Evolutionary conservation across 2,329 filamentous ascomycete species (phyloP).

Genomic region (Domatiomyces globalis): DNA sequence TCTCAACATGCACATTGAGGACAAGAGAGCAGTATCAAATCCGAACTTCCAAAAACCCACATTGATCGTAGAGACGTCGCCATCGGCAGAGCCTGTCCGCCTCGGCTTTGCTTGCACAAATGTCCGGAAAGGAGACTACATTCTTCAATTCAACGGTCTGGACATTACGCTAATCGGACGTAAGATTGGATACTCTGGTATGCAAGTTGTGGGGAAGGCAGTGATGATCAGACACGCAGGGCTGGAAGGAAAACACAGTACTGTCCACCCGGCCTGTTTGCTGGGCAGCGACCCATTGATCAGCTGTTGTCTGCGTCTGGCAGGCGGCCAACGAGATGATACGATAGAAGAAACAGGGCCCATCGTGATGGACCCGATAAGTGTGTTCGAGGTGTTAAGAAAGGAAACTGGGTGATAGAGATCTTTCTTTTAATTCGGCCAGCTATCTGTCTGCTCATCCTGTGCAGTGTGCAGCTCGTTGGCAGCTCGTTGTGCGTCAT

Average conservation of each 20-base stretch:
- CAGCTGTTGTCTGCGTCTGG: slow-evolving; percentile 1
- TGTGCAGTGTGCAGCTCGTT: background rate
- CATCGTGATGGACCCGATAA: slow-evolving; percentile 3
- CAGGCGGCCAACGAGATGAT: background rate
- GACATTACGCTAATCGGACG: slow-evolving; percentile 13
- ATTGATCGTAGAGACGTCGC: slow-evolving; percentile 12
- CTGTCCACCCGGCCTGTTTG: slow-evolving; percentile 7
- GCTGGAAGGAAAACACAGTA: slow-evolving; percentile 2
- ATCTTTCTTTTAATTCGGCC: background rate
- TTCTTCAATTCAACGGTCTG: slow-evolving; percentile 12
- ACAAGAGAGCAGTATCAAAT: slow-evolving; percentile 10
- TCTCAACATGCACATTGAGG: slow-evolving; percentile 6
- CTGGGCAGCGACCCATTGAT: background rate
- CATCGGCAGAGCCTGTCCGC: slow-evolving; percentile 5
- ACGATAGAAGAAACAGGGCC: background rate
- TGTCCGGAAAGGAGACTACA: slow-evolving; percentile 8
- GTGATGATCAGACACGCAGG: slow-evolving; percentile 9
- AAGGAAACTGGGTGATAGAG: background rate
- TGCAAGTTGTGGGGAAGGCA: slow-evolving; percentile 10
- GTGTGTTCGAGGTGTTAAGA: slow-evolving; percentile 4
- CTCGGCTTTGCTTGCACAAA: slow-evolving; percentile 15
- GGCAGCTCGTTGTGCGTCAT: too few species aligned
- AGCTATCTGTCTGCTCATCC: background rate
- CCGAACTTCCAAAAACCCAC: slow-evolving; percentile 4
- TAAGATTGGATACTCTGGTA: background rate